Conservation (phyloP, 148 eudicot species). For the Camellia lanceoleosa region DNA sequence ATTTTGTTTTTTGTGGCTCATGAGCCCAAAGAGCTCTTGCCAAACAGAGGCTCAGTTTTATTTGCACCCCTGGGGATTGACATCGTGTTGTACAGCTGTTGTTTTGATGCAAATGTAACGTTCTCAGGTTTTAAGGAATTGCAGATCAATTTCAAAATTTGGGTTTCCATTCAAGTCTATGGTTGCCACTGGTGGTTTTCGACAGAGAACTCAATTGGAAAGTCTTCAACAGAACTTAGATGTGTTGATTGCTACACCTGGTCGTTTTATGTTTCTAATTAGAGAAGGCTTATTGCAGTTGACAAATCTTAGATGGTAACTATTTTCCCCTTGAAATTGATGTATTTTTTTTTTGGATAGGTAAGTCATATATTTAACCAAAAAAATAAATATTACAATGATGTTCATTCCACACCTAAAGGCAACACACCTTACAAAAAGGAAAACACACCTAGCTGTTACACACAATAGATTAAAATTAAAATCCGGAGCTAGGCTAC, state of each 20-base stretch:
- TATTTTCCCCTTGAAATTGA: background rate
- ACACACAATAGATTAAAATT: too few relatives aligned
- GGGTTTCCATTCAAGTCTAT: conserved; percentile 95
- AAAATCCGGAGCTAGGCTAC: too few relatives aligned
- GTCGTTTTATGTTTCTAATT: conserved; percentile 76
- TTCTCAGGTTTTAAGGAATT: conserved; percentile 72
- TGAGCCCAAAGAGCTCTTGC: too few relatives aligned
- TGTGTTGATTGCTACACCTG: conserved; percentile 91
- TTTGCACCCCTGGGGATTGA: background rate
- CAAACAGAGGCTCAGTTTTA: background rate
- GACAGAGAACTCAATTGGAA: conserved; percentile 86
- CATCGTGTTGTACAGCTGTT: background rate
- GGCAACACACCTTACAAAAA: too few relatives aligned
- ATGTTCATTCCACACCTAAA: too few relatives aligned
- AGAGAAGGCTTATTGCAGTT: conserved; percentile 79
- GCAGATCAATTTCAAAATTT: conserved; percentile 73
- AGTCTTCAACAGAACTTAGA: conserved; percentile 81
- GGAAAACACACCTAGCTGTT: too few relatives aligned
- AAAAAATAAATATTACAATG: too few relatives aligned
- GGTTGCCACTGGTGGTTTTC: conserved; percentile 94
- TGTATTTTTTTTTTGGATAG: background rate
- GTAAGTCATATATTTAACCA: too few relatives aligned
- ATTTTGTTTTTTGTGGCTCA: too few relatives aligned
- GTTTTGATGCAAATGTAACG: conserved; percentile 9
- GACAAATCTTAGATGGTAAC: conserved; percentile 71